A percentile compares a stretch with the other conserved stretches of the same genome.
Conservation (phyloP, 2,329 filamentous ascomycete species). For the Penicillium paneum region DNA sequence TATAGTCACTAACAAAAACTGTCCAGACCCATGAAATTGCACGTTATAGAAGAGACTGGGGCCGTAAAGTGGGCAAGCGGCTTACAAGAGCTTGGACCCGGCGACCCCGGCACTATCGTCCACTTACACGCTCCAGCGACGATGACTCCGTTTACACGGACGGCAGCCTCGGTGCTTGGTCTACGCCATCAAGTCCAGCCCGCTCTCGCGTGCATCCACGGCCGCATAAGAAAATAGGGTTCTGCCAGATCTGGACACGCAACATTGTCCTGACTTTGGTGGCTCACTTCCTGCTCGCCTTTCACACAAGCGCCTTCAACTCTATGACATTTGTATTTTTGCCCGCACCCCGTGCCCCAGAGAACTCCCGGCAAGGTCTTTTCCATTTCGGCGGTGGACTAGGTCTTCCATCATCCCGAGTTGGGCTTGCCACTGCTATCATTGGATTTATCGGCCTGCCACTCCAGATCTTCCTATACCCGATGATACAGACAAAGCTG, state of each 20-base stretch:
- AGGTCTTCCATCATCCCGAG: constrained; percentile 66
- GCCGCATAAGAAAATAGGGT: constrained; percentile 44
- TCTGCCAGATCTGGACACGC: constrained; percentile 52
- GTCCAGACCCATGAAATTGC: constrained; percentile 37
- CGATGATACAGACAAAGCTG: constrained; percentile 61
- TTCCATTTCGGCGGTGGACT: constrained; percentile 69
- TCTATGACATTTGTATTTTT: constrained; percentile 74
- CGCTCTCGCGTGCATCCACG: constrained; percentile 24
- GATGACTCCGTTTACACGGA: constrained; percentile 36
- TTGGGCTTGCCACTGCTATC: constrained; percentile 75
- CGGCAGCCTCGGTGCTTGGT: constrained; percentile 24
- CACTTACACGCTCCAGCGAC: constrained; percentile 29
- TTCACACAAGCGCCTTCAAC: constrained; percentile 74
- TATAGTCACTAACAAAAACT: not conserved
- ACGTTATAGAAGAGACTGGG: constrained; percentile 42
- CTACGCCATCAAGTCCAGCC: constrained; percentile 26
- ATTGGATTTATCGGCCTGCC: constrained; percentile 72
- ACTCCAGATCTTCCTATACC: constrained; percentile 70
- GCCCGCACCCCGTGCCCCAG: constrained; percentile 62
- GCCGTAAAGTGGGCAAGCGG: constrained; percentile 37
- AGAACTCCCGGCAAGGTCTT: constrained; percentile 39
- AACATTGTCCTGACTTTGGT: constrained; percentile 59
- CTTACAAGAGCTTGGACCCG: constrained; percentile 31
- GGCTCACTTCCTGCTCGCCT: constrained; percentile 65
- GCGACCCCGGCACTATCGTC: constrained; percentile 34